Conservation (phyloP, 2,329 filamentous ascomycete species). For the Xylaria polymorpha region DNA sequence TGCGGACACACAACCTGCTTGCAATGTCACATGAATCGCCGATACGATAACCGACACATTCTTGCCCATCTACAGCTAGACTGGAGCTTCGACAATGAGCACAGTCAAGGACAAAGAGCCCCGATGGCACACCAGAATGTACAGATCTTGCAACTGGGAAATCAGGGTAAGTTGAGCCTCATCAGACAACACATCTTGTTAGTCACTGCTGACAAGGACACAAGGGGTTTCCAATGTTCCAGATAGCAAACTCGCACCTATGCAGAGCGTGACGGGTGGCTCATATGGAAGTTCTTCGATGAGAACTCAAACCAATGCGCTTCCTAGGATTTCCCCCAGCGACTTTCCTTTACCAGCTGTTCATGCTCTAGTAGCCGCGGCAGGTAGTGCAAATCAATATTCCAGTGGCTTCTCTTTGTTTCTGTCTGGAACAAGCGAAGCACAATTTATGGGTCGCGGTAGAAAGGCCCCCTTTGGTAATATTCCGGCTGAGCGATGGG, state of each 20-base stretch:
- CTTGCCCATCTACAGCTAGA: constrained; percentile 28
- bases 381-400: no score
- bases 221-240: background rate
- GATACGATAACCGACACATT: constrained; percentile 35
- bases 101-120: background rate
- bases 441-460: no score
- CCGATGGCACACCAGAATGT: background rate
- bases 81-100: constrained; percentile 15
- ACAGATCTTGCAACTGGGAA: background rate
- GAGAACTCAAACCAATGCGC: no score
- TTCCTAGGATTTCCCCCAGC: no score
- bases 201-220: background rate
- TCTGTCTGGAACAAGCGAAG: no score
- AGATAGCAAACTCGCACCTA: background rate
- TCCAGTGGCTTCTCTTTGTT: no score
- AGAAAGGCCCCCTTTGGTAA: no score
- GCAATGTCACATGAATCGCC: constrained; percentile 26
- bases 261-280: background rate
- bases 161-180: background rate
- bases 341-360: no score
- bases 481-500: no score
- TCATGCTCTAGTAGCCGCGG: no score
- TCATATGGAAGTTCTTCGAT: no score
- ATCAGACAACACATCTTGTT: no score
- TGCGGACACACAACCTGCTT: constrained; percentile 38